Evolutionary conservation across 2,329 filamentous ascomycete species (phyloP).

Genomic region (Phyllachora maydis): DNA sequence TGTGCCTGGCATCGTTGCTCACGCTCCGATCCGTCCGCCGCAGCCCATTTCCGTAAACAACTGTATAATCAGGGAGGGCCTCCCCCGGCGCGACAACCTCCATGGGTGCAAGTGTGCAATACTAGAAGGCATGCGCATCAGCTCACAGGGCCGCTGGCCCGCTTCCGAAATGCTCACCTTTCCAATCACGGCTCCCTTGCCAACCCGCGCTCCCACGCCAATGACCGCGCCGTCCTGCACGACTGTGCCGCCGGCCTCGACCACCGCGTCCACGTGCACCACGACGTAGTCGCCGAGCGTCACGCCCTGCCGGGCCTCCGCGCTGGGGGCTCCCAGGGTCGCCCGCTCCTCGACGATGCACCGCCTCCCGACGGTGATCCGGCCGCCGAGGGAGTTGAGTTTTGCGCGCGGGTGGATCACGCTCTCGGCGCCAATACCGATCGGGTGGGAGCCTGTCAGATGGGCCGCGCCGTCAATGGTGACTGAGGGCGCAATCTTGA

Average conservation of each 20-base stretch:
- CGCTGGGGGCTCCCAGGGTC: conserved; percentile 24
- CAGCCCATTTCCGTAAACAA: conserved; percentile 45
- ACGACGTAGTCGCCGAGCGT: conserved; percentile 38
- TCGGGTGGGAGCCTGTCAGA: conserved; percentile 51
- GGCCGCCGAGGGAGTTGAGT: conserved; percentile 58
- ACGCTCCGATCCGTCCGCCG: conserved; percentile 35
- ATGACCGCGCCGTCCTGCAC: conserved; percentile 39
- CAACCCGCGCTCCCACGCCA: conserved; percentile 37
- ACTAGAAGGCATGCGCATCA: conserved; percentile 15
- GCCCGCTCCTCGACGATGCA: conserved; percentile 63
- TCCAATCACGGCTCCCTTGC: conserved; percentile 38
- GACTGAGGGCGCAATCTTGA: conserved; percentile 37
- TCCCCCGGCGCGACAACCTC: conserved; percentile 36
- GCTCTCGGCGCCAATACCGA: conserved; percentile 57
- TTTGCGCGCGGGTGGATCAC: conserved; percentile 74
- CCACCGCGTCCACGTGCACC: conserved; percentile 33
- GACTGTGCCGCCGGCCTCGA: conserved; percentile 41
- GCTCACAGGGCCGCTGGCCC: too few relatives aligned
- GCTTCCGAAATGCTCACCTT: conserved; percentile 26
- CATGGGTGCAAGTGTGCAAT: conserved; percentile 50
- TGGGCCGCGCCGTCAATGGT: conserved; percentile 41
- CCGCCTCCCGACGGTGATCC: conserved; percentile 60
- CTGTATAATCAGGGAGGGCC: conserved; percentile 42
- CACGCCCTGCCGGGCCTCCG: conserved; percentile 24
- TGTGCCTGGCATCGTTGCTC: conserved; percentile 40